These are phyloP conservation scores for Penicillium canariense DNA, from an alignment of 495 filamentous ascomycete species.

Conservation along the genomic window DNA sequence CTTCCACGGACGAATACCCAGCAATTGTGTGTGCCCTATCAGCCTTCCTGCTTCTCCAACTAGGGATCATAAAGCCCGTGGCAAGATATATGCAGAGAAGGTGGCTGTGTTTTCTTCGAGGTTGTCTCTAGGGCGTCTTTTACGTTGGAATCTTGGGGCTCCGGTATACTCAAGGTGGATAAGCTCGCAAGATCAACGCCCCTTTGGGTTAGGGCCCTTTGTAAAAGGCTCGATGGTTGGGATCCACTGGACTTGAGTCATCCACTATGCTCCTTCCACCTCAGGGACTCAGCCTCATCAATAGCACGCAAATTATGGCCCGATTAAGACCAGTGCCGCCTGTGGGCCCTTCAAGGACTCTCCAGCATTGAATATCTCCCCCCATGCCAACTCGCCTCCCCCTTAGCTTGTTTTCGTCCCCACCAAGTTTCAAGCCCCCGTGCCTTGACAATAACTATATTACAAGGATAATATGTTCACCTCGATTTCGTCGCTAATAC, in stretches of 20 bases:
- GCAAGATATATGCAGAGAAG: constrained; percentile 26
- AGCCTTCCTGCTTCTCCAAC: background rate
- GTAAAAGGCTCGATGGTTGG: background rate
- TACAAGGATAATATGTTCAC: too few species aligned
- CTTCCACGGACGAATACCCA: background rate
- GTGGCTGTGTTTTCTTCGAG: background rate
- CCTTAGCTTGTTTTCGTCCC: too few species aligned
- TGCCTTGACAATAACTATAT: too few species aligned
- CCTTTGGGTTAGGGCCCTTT: constrained; percentile 9
- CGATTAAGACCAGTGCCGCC: background rate
- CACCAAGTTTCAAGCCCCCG: too few species aligned
- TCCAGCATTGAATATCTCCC: too few species aligned
- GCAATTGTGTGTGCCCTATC: background rate
- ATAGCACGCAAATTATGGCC: background rate
- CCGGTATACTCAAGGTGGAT: background rate
- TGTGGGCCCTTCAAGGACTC: too few species aligned
- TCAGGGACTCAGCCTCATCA: background rate
- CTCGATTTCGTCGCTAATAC: too few species aligned
- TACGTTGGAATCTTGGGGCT: background rate
- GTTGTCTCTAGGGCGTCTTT: background rate
- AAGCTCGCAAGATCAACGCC: constrained; percentile 15
- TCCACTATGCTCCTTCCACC: background rate
- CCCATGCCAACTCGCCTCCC: too few species aligned
- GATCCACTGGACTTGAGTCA: background rate
- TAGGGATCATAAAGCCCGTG: constrained; percentile 24